Conservation (phyloP, 495 filamentous ascomycete genomes). For the Podospora fimiseda region DNA sequence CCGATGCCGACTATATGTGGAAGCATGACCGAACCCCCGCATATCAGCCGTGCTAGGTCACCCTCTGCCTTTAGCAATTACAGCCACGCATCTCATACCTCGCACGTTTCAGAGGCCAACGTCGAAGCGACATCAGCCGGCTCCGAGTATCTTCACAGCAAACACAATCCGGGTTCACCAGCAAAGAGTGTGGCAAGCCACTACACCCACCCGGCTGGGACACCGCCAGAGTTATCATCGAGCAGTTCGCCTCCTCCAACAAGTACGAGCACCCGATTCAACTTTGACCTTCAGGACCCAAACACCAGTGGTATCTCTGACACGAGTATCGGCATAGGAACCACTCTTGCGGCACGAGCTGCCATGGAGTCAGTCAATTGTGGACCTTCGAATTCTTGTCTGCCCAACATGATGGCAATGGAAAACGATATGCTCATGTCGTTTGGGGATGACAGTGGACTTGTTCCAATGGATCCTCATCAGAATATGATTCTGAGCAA, state of each 20-base stretch:
- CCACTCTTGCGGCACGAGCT: neutral
- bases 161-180: constrained; percentile 38
- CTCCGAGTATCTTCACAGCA: neutral
- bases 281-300: neutral
- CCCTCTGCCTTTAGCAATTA: constrained; percentile 30
- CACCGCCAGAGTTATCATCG: constrained; percentile 34
- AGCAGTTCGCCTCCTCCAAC: constrained; percentile 40
- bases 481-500: constrained; percentile 11
- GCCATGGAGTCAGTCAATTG: neutral
- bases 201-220: constrained; percentile 21
- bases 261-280: constrained; percentile 6
- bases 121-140: neutral
- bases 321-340: neutral
- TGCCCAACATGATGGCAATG: constrained; percentile 1
- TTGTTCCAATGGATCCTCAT: constrained; percentile 10
- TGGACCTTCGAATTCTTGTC: neutral
- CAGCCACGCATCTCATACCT: constrained; percentile 21
- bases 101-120: constrained; percentile 1
- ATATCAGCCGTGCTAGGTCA: constrained; percentile 13
- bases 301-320: neutral
- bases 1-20: constrained; percentile 31
- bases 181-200: constrained; percentile 36
- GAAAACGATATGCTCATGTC: constrained; percentile 14
- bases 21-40: constrained; percentile 21
- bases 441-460: constrained; percentile 7